phyloP scores from a whole-genome alignment of 371 early-diverging fungal species.

The Agmasoma carcini region DNA sequence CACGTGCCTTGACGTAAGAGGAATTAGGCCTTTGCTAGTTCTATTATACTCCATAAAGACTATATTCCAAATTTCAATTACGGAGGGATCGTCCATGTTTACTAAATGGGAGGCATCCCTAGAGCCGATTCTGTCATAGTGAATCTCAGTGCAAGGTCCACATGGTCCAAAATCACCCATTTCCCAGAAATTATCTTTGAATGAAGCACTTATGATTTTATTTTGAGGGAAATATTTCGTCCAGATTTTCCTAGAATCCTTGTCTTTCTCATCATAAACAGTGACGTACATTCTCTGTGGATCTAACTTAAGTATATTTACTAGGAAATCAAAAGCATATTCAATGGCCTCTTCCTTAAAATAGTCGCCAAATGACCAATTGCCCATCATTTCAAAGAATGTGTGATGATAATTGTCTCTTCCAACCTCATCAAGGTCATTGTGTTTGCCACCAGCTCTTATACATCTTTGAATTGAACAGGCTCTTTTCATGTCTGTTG shows the following conservation, averaged over 20 bases:
- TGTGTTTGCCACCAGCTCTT: constrained; percentile 83
- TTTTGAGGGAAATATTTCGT: constrained; percentile 64
- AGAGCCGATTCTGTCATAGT: constrained; percentile 84
- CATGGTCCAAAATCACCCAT: constrained; percentile 99
- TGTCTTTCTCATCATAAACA: constrained; percentile 90
- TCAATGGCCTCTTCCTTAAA: constrained; percentile 86
- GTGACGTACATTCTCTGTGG: constrained; percentile 82
- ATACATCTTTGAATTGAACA: constrained; percentile 67
- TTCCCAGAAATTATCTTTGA: constrained; percentile 99
- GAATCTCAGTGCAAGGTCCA: constrained; percentile 96
- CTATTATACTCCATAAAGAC: constrained; percentile 99
- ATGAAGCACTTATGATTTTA: constrained; percentile 70
- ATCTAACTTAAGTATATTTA: constrained; percentile 67
- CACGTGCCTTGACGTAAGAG: constrained; percentile 83
- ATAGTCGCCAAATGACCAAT: constrained; percentile 99
- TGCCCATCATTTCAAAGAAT: constrained; percentile 99
- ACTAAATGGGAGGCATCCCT: constrained; percentile 81
- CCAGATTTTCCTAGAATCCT: constrained; percentile 82
- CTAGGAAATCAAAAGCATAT: constrained; percentile 82
- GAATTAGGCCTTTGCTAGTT: constrained; percentile 73
- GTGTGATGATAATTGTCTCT: constrained; percentile 99
- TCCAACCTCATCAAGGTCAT: constrained; percentile 98
- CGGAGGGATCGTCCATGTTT: constrained; percentile 93
- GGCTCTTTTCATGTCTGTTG: constrained; percentile 73
- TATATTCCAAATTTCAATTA: constrained; percentile 97